Conservation (phyloP, 305 asterid species). For the Stenogyne calaminthoides region DNA sequence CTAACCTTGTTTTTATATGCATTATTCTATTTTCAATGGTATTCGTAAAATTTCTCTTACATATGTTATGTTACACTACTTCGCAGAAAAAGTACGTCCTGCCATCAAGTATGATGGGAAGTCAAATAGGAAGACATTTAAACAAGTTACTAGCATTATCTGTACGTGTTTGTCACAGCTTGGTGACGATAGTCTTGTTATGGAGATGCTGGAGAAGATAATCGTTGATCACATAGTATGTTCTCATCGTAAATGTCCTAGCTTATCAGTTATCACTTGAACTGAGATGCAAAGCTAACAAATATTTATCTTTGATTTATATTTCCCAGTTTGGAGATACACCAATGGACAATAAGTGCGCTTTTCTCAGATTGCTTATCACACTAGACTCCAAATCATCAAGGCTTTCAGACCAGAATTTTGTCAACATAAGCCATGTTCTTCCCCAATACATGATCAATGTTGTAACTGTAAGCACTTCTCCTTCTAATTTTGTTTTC, state of each 20-base stretch:
- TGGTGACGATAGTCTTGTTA: constrained; percentile 67
- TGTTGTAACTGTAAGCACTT: constrained; percentile 59
- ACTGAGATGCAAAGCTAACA: background rate
- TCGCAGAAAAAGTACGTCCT: constrained; percentile 53
- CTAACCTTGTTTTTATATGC: background rate
- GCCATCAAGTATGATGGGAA: constrained; percentile 38
- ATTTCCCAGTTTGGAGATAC: constrained; percentile 56
- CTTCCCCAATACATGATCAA: constrained; percentile 67
- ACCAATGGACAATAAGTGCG: constrained; percentile 73
- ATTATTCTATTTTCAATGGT: constrained; percentile 6
- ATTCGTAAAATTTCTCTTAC: constrained; percentile 15
- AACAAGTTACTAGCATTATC: constrained; percentile 47
- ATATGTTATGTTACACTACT: constrained; percentile 29
- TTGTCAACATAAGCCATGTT: constrained; percentile 54
- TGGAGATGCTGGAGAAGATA: constrained; percentile 74
- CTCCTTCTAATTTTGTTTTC: constrained; percentile 17
- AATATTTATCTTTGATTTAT: constrained; percentile 18
- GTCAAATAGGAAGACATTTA: constrained; percentile 57
- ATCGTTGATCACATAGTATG: constrained; percentile 75
- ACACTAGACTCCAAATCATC: constrained; percentile 68
- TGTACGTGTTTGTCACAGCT: constrained; percentile 66
- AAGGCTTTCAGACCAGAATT: constrained; percentile 61
- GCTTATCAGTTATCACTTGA: constrained; percentile 3
- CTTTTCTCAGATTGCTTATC: constrained; percentile 69
- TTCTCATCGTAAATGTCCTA: constrained; percentile 16